phyloP scores from a whole-genome alignment of 2,329 filamentous ascomycete species.

The Graphilbum sp. region DNA sequence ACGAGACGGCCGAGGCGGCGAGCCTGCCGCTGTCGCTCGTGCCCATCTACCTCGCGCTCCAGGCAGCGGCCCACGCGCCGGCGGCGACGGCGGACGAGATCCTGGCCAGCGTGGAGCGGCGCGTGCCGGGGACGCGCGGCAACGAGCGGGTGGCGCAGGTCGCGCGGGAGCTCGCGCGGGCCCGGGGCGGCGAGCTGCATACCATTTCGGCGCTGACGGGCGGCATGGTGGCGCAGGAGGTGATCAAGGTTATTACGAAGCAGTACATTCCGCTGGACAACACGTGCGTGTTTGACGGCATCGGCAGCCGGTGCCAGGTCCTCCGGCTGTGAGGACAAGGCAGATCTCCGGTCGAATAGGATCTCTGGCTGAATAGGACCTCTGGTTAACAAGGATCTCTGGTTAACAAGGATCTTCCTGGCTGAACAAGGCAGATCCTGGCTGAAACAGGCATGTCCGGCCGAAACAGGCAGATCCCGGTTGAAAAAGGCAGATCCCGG shows the following conservation, averaged over 20 bases:
- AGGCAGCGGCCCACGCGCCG: constrained; percentile 30
- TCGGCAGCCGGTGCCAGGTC: constrained; percentile 43
- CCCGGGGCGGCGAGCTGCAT: constrained; percentile 74
- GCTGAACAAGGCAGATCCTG: no score
- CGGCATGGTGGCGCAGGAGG: constrained; percentile 90
- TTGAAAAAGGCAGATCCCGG: no score
- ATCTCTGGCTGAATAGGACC: no score
- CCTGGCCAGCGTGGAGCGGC: constrained; percentile 25
- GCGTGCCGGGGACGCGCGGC: constrained; percentile 26
- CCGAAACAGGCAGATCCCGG: no score
- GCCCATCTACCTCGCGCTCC: constrained; percentile 52
- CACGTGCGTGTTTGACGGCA: constrained; percentile 54
- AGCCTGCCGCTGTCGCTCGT: constrained; percentile 42
- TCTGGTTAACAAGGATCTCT: no score
- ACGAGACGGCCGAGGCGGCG: constrained; percentile 31
- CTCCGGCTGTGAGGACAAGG: constrained; percentile 26
- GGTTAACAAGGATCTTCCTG: no score
- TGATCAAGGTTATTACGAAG: constrained; percentile 73
- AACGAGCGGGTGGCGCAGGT: constrained; percentile 35
- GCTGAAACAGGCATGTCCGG: no score
- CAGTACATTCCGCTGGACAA: constrained; percentile 59
- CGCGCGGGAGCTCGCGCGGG: constrained; percentile 54
- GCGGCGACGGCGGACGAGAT: constrained; percentile 35
- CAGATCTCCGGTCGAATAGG: no score
- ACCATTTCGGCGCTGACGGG: constrained; percentile 79